Conservation (phyloP, 805 yeast genomes). For the Pichia cephalocereana region DNA sequence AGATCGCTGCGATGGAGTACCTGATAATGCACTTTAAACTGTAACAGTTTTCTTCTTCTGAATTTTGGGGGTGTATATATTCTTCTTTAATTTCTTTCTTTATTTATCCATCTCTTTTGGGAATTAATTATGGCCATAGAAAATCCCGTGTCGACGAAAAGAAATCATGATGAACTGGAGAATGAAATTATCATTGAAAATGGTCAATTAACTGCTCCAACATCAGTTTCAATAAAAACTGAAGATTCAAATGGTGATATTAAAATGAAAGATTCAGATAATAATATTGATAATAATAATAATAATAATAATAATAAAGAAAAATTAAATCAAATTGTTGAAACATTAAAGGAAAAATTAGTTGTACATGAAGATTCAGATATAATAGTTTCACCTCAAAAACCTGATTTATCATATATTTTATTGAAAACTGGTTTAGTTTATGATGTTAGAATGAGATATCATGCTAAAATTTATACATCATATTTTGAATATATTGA, state of each 20-base stretch:
- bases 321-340: neutral
- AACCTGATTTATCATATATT: conserved; percentile 61
- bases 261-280: conserved; percentile 1
- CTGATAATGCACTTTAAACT: too few species aligned
- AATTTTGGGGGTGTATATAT: too few species aligned
- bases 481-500: conserved; percentile 90
- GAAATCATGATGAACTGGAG: neutral
- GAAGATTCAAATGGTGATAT: conserved; percentile 1
- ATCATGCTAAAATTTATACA: conserved; percentile 90
- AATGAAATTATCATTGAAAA: neutral
- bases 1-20: too few species aligned
- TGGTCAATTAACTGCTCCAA: neutral
- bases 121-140: neutral
- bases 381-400: conserved; percentile 34
- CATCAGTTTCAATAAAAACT: neutral
- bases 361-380: neutral
- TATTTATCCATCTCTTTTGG: too few species aligned
- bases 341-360: neutral
- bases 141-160: neutral
- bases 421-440: conserved; percentile 88
- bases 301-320: too few species aligned
- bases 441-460: conserved; percentile 95
- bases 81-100: too few species aligned
- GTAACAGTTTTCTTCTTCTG: too few species aligned
- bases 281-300: too few species aligned